Conservation (phyloP, 768 basidiomycete species). For the Strobilomyces confusus region DNA sequence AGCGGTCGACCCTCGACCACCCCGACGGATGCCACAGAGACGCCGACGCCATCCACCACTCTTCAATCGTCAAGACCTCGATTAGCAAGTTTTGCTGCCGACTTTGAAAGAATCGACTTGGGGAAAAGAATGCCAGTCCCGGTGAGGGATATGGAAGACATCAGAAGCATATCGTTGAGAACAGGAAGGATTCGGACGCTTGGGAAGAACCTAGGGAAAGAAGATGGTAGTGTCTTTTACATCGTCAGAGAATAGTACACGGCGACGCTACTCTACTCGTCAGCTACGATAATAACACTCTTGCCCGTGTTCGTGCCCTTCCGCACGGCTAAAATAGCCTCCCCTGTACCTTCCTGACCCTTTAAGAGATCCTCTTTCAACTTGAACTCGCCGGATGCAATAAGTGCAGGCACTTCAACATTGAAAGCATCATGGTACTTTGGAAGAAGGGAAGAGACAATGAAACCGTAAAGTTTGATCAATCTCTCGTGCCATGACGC, state of each 20-base stretch:
- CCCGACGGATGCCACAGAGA: background rate
- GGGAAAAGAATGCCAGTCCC: constrained; percentile 4
- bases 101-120: constrained; percentile 13
- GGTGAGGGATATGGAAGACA: constrained; percentile 5
- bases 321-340: constrained; percentile 36
- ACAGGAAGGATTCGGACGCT: constrained; percentile 28
- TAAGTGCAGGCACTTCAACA: constrained; percentile 34
- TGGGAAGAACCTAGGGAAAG: constrained; percentile 10
- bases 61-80: constrained; percentile 11
- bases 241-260: background rate
- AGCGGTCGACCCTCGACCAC: background rate
- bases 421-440: constrained; percentile 44
- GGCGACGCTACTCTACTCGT: background rate
- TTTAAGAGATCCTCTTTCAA: constrained; percentile 41
- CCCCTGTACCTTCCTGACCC: constrained; percentile 40
- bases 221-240: constrained; percentile 25
- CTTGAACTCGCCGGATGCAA: constrained; percentile 46
- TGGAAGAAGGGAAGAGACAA: constrained; percentile 26
- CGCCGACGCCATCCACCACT: background rate
- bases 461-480: constrained; percentile 44
- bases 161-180: constrained; percentile 17
- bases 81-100: constrained; percentile 18
- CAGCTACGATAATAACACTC: constrained; percentile 12
- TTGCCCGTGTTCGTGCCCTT: constrained; percentile 35
- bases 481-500: constrained; percentile 38